These are phyloP conservation scores for Globisporangium okanoganense DNA, from an alignment of 352 stramenopile genomes.

Conservation along the genomic window DNA sequence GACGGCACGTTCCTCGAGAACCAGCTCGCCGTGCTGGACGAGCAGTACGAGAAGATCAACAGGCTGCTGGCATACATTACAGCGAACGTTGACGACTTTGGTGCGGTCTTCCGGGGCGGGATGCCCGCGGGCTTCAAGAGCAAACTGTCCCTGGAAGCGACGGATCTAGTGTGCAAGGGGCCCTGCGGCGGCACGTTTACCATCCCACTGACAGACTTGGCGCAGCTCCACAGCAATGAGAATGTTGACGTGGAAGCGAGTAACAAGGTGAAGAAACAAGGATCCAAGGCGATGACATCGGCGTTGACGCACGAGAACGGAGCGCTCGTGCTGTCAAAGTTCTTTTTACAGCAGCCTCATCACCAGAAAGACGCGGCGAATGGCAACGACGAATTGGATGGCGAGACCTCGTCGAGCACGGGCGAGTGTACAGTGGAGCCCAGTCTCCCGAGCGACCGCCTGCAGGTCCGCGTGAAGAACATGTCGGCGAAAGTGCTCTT, in stretches of 20 bases:
- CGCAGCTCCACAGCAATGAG: conserved; percentile 15
- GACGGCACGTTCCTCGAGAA: conserved; percentile 57
- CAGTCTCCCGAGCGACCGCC: conserved; percentile 30
- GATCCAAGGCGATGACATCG: conserved; percentile 11
- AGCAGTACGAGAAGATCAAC: conserved; percentile 52
- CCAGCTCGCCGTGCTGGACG: conserved; percentile 46
- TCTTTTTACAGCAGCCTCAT: conserved; percentile 29
- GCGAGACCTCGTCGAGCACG: background rate
- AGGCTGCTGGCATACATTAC: conserved; percentile 47
- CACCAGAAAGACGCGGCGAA: conserved; percentile 5
- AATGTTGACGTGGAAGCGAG: background rate
- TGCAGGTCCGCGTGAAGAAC: conserved; percentile 63
- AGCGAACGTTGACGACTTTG: conserved; percentile 61
- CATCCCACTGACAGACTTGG: conserved; percentile 55
- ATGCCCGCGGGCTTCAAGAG: conserved; percentile 52
- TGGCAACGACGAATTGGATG: conserved; percentile 5
- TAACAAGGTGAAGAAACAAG: background rate
- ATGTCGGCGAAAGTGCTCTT: conserved; percentile 56
- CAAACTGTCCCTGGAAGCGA: conserved; percentile 49
- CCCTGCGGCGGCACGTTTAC: conserved; percentile 49
- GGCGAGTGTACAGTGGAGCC: background rate
- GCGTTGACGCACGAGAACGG: conserved; percentile 56
- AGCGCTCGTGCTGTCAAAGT: conserved; percentile 54
- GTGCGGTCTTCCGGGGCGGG: conserved; percentile 49
- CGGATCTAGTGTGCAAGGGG: conserved; percentile 60